Evolutionary conservation across 176 grass and related monocot species (phyloP).

Genomic region (Canna indica): DNA sequence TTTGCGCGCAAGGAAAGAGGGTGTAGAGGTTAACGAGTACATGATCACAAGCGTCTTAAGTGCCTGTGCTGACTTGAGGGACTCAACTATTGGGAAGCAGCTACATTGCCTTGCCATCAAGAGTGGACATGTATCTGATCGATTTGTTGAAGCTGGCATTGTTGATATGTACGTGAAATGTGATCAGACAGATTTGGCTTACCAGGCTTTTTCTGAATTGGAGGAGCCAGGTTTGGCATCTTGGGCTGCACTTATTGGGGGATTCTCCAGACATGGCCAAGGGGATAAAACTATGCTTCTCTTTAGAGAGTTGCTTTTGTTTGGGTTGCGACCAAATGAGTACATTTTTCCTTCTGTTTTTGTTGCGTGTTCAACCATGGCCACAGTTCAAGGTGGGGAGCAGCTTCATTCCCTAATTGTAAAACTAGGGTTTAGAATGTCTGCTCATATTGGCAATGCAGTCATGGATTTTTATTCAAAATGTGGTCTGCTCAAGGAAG

Average conservation of each 20-base stretch:
- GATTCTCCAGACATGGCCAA: background rate
- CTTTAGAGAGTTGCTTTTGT: conserved; percentile 1
- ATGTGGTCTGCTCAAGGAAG: conserved; percentile 8
- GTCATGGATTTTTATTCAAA: conserved; percentile 17
- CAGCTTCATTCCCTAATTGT: conserved; percentile 10
- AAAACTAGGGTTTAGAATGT: conserved; percentile 12
- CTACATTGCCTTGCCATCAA: conserved; percentile 4
- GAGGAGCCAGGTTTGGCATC: conserved; percentile 14
- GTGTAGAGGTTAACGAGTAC: conserved; percentile 14
- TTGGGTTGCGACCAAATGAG: conserved; percentile 8
- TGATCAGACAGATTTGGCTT: conserved; percentile 4
- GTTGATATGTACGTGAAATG: conserved; percentile 11
- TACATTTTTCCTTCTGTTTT: conserved; percentile 5
- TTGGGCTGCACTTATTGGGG: conserved; percentile 12
- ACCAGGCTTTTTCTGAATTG: conserved; percentile 1
- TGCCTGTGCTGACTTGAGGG: conserved; percentile 2
- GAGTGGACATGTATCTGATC: conserved; percentile 6
- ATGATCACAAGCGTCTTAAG: conserved; percentile 9
- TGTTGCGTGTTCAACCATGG: conserved; percentile 1
- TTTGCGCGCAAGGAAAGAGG: background rate
- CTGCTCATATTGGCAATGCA: conserved; percentile 15
- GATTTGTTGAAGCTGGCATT: conserved; percentile 5
- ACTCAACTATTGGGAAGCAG: background rate
- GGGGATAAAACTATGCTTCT: background rate
- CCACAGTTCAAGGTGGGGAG: background rate